A percentile compares a stretch with the other conserved stretches of the same genome.
Evolutionary conservation across 31 red algal species (phyloP).

Genomic region (Asparagopsis taxiformis): DNA sequence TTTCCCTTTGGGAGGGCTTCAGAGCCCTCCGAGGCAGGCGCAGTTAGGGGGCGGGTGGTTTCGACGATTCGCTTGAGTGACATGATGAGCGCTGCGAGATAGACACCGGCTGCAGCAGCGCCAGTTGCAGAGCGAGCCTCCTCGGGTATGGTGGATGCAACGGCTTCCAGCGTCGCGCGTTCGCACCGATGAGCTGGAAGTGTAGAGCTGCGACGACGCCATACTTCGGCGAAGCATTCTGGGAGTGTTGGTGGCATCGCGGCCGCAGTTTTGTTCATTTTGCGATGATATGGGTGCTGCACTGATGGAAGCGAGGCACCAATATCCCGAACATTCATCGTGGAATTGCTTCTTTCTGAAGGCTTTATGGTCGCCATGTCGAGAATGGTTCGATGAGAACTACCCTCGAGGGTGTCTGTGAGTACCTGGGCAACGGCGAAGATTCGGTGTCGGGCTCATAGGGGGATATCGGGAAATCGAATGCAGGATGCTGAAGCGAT

Average conservation of each 20-base stretch:
- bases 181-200: conserved; percentile 55
- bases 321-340: conserved; percentile 18
- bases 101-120: conserved; percentile 54
- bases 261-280: conserved; percentile 8
- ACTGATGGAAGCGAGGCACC: conserved; percentile 24
- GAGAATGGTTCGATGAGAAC: no score
- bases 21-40: background rate
- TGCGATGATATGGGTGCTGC: background rate
- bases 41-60: conserved; percentile 18
- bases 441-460: no score
- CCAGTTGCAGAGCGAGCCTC: conserved; percentile 30
- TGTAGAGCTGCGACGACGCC: conserved; percentile 39
- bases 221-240: conserved; percentile 58
- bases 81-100: conserved; percentile 61
- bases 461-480: no score
- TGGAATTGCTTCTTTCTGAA: background rate
- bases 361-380: no score
- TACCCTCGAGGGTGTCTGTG: no score
- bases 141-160: conserved; percentile 49
- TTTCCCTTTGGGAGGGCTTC: background rate
- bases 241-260: conserved; percentile 52
- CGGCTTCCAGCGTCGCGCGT: conserved; percentile 62
- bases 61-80: conserved; percentile 47
- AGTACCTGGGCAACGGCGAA: no score
- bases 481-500: no score